phyloP scores from a whole-genome alignment of 179 eudicot species.

The Gypsophila paniculata region DNA sequence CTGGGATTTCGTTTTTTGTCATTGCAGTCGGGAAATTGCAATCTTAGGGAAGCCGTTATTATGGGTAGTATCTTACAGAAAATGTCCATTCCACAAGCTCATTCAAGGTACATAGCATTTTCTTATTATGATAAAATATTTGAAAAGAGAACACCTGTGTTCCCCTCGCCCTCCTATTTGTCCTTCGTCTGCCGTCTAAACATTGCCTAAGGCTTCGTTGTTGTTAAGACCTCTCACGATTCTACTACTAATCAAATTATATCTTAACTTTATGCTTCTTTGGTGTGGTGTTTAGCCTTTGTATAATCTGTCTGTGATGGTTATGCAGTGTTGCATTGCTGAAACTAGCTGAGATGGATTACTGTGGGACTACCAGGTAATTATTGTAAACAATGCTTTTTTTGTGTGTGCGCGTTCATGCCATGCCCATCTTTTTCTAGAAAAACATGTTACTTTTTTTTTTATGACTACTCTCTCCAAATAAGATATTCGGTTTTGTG shows the following conservation, averaged over 20 bases:
- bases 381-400: neutral
- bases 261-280: constrained; percentile 6
- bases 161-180: neutral
- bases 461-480: neutral
- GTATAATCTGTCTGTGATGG: constrained; percentile 15
- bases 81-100: constrained; percentile 66
- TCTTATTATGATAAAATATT: too few relatives aligned
- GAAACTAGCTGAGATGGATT: constrained; percentile 84
- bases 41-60: constrained; percentile 78
- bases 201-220: neutral
- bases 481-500: neutral
- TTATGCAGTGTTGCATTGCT: constrained; percentile 74
- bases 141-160: too few relatives aligned
- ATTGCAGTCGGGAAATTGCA: constrained; percentile 77
- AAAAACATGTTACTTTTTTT: neutral
- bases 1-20: neutral
- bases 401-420: neutral
- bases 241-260: neutral
- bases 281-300: neutral
- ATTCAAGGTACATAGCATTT: constrained; percentile 65
- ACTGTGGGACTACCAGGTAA: constrained; percentile 96
- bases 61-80: constrained; percentile 73
- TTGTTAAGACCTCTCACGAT: neutral
- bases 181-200: neutral
- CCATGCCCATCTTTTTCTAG: neutral